Base-by-base conservation (phyloP, 805 yeast species). In the Starmerella apicola region DNA sequence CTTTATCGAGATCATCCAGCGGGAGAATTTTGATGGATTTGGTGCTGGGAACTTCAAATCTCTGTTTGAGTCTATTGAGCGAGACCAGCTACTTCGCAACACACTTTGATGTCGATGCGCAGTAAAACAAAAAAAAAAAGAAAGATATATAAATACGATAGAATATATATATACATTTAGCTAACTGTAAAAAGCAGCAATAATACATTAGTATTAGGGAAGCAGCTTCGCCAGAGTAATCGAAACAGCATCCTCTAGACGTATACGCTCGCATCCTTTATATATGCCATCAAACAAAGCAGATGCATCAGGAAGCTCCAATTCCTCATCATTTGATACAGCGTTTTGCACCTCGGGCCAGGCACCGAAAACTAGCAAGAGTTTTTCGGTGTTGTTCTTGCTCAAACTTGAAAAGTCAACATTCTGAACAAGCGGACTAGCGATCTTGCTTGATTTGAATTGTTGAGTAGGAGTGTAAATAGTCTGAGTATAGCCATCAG, bases 41-140 rank as follows among this genome's bases (percentile, higher is more conserved):
- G 95, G 94, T 1, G 84, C 84, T 36, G 94, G 94, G 2, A 83
- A 85, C 45, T 83, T 83, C 63, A 79, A 75, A 55, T 81, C 91
- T 0, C 62, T 84, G 28, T 83, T 81, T 54, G 86, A 82, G 54
- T 72, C 80, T 5, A 74, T 83, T 42, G 95, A 83, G 56, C 67
- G 67, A n/a, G 86, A 81, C 49, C 94, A 83, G 56, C 65, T 57
- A 41, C 53, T 59, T 37, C 70, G 94, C 37, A 94, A 94, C 1
- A 82, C 82, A 13, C 47, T 52, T 6, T 50, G 38, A 24, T 34
- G 7, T 25, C 17, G 15, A 10, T 31, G 9, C 17, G 32, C 32
- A 13, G 9, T 8, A 17, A 9, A 5, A 5, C 20, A 7, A n/a
- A 20, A 6, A 12, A 16, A 8, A 36, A 15, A 28, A 13, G 26